phyloP scores from a whole-genome alignment of 495 filamentous ascomycete genomes.

The Xanthoparmelia taractica region DNA sequence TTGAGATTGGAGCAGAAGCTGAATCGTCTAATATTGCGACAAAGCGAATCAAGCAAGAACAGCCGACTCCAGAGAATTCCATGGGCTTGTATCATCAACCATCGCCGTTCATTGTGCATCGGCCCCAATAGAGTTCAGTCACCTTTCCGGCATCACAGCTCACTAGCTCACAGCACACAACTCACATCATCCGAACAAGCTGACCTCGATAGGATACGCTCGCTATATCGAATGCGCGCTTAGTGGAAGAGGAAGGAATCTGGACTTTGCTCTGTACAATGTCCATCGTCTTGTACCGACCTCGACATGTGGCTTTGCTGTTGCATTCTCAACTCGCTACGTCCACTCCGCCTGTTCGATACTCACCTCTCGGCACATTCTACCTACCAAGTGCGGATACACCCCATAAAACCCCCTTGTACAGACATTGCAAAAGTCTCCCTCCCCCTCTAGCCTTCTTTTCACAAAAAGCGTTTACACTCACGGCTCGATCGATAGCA shows the following conservation, averaged over 20 bases:
- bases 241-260: neutral
- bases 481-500: neutral
- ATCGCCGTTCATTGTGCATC: neutral
- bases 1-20: neutral
- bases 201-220: neutral
- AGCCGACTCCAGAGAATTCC: neutral
- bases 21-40: neutral
- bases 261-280: neutral
- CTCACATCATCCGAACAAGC: neutral
- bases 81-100: neutral
- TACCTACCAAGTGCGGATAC: neutral
- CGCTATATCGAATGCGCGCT: neutral
- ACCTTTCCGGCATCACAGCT: neutral
- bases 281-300: neutral
- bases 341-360: neutral
- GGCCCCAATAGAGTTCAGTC: neutral
- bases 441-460: neutral
- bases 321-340: neutral
- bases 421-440: neutral
- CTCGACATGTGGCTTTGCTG: neutral
- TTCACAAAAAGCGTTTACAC: neutral
- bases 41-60: neutral
- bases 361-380: neutral
- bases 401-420: neutral
- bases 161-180: neutral